These are phyloP conservation scores for Cyberlindnera galapagoensis DNA, from an alignment of 805 yeast species.

Conservation along the genomic window DNA sequence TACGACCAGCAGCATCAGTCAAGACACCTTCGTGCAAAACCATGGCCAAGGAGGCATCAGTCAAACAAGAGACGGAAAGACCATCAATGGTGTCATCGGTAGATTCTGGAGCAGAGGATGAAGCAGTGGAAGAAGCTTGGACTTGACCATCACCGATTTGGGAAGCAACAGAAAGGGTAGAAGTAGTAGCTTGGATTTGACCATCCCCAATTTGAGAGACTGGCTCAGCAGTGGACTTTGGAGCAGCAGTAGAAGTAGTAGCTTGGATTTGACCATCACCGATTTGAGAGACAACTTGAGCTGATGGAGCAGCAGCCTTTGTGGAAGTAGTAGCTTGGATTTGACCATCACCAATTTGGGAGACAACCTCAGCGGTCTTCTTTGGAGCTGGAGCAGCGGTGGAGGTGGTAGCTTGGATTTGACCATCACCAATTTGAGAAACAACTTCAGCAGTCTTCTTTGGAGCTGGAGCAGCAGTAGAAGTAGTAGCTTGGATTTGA, in stretches of 20 bases:
- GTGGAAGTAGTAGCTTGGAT: constrained; percentile 22
- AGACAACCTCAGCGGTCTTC: constrained; percentile 27
- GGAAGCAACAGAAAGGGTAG: constrained; percentile 27
- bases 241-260: constrained; percentile 21
- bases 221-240: constrained; percentile 20
- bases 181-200: constrained; percentile 27
- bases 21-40: constrained; percentile 44
- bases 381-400: constrained; percentile 24
- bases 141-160: constrained; percentile 20
- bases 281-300: constrained; percentile 19
- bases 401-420: constrained; percentile 43
- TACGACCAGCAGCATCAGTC: constrained; percentile 55
- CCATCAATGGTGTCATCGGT: constrained; percentile 18
- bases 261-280: constrained; percentile 22
- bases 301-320: constrained; percentile 25
- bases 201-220: constrained; percentile 26
- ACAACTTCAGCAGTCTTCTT: constrained; percentile 9
- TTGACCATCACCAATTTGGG: constrained; percentile 44
- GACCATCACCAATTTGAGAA: constrained; percentile 41
- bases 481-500: constrained; percentile 27
- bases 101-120: constrained; percentile 15
- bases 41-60: constrained; percentile 47
- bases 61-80: constrained; percentile 36
- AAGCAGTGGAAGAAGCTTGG: constrained; percentile 19
- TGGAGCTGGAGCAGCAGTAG: constrained; percentile 24